These are phyloP conservation scores for Eucalyptus pumila DNA, from an alignment of 345 rosid genomes.

Conservation along the genomic window DNA sequence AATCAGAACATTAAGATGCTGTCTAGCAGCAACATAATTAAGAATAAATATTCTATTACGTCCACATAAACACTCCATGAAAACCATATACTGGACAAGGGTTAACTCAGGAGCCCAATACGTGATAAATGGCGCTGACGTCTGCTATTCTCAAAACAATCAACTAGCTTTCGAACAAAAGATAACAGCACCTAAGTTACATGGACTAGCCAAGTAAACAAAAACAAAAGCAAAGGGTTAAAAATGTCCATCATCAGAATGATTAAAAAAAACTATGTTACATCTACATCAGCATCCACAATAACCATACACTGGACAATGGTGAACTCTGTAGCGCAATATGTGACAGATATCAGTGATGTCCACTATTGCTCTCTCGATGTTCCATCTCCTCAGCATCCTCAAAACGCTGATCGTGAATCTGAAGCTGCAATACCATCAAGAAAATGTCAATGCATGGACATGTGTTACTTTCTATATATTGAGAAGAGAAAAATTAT, in stretches of 20 bases:
- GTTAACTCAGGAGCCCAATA: background rate
- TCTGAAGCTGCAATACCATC: slow-evolving; percentile 52
- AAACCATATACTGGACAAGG: background rate
- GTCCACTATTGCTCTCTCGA: slow-evolving; percentile 7
- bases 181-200: background rate
- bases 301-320: background rate
- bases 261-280: background rate
- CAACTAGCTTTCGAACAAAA: background rate
- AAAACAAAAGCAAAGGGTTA: background rate
- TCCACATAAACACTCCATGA: background rate
- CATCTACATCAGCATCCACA: background rate
- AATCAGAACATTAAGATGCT: background rate
- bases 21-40: background rate
- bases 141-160: background rate
- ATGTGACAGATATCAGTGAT: background rate
- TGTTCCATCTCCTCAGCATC: slow-evolving; percentile 89
- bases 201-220: background rate
- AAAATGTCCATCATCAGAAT: background rate
- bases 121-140: background rate
- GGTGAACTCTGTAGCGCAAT: background rate
- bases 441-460: background rate
- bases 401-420: slow-evolving; percentile 76
- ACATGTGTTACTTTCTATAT: background rate
- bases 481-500: background rate
- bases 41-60: background rate